Conservation (phyloP, 768 basidiomycete species). For the Lentinula sp. region DNA sequence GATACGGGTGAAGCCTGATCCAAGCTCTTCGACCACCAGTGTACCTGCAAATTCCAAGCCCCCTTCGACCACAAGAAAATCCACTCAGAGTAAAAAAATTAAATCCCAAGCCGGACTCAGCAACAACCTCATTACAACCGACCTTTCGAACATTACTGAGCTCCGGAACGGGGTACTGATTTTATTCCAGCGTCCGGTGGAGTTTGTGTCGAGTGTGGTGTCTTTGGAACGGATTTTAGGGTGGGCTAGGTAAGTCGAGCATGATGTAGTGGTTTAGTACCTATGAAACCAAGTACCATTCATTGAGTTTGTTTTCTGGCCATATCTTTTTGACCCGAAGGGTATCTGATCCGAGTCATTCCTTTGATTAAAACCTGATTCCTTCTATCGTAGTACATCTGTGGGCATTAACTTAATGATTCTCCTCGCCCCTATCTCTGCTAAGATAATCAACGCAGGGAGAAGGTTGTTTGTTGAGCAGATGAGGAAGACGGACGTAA, state of each 20-base stretch:
- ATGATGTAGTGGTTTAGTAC: no score
- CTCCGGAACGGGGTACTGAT: not conserved
- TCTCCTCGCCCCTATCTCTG: slow-evolving; percentile 35
- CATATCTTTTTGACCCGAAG: no score
- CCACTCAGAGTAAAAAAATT: no score
- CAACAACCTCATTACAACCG: slow-evolving; percentile 54
- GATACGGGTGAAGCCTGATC: slow-evolving; percentile 41
- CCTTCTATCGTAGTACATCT: slow-evolving; percentile 21
- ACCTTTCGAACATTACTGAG: slow-evolving; percentile 16
- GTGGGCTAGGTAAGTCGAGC: not conserved
- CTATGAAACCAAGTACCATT: no score
- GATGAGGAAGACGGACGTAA: slow-evolving; percentile 38
- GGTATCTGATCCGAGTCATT: no score
- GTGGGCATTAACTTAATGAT: slow-evolving; percentile 36
- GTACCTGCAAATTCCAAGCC: slow-evolving; percentile 5
- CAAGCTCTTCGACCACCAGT: slow-evolving; percentile 1
- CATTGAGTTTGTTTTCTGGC: no score
- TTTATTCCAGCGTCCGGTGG: not conserved
- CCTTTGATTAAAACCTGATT: no score
- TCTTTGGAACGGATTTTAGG: not conserved
- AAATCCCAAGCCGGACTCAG: slow-evolving; percentile 40
- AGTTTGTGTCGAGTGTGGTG: not conserved
- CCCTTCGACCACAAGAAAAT: no score
- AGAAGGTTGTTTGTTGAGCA: slow-evolving; percentile 25
- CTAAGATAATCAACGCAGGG: slow-evolving; percentile 27